Percentiles rank a stretch among this genome's conserved stretches.
Conservation (phyloP, 2,329 filamentous ascomycete genomes). For the Trichoderma semiorbis region DNA sequence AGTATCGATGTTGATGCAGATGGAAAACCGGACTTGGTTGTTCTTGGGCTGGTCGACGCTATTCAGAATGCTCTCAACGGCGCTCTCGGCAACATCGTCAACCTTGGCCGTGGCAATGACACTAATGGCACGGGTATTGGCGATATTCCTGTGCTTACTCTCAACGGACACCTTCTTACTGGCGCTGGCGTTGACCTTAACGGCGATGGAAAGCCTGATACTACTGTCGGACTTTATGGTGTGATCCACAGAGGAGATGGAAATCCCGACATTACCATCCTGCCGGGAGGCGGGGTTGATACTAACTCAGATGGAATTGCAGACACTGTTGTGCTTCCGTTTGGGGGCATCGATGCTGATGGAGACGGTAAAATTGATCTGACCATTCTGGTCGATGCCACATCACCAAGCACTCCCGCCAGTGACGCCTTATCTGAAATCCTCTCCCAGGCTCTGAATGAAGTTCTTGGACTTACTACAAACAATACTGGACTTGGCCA, state of each 20-base stretch:
- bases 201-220: constrained; percentile 3
- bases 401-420: neutral
- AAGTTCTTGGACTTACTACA: too few relatives aligned
- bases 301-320: neutral
- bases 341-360: neutral
- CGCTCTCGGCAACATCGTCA: neutral
- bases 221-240: neutral
- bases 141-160: neutral
- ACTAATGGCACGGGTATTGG: neutral
- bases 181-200: neutral
- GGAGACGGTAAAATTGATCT: constrained; percentile 1
- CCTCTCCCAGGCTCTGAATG: too few relatives aligned
- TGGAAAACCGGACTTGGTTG: neutral
- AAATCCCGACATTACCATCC: neutral
- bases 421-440: too few relatives aligned
- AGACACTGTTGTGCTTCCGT: neutral
- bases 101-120: neutral
- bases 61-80: neutral
- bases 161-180: neutral
- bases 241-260: constrained; percentile 1
- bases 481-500: too few relatives aligned
- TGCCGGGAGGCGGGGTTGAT: neutral
- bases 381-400: neutral
- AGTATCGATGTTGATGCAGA: neutral
- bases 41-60: neutral